phyloP scores from a whole-genome alignment of 305 asterid genomes.

The Solanum aculeatissimum region DNA sequence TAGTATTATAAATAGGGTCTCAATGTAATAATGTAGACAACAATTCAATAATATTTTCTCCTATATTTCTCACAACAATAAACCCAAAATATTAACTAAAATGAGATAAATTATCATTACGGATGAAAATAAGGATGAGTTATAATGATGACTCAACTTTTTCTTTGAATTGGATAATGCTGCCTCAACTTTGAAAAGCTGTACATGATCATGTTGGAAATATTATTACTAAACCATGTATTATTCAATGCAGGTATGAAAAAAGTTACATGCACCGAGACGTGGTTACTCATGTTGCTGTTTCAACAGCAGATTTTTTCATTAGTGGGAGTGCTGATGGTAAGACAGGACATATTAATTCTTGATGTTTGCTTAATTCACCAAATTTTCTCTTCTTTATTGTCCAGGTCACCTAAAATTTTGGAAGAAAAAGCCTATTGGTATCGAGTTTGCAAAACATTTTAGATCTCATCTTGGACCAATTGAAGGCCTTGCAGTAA shows the following conservation, averaged over 20 bases:
- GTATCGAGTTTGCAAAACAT: constrained; percentile 94
- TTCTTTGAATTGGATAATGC: background rate
- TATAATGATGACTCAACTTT: background rate
- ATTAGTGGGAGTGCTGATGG: constrained; percentile 90
- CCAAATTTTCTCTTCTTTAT: background rate
- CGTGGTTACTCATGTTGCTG: constrained; percentile 96
- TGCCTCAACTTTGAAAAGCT: background rate
- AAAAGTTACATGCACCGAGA: constrained; percentile 98
- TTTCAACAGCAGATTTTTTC: constrained; percentile 89
- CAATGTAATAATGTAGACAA: no score
- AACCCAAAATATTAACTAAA: background rate
- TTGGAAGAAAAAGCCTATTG: constrained; percentile 87
- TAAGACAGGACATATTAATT: constrained; percentile 13
- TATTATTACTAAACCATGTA: background rate
- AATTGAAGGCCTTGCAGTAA: constrained; percentile 92
- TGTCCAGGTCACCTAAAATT: constrained; percentile 86
- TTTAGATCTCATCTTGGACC: constrained; percentile 98
- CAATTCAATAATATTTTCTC: no score
- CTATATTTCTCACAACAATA: no score
- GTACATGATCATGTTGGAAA: background rate
- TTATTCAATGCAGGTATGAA: constrained; percentile 62
- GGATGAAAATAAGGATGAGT: background rate
- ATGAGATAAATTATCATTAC: background rate
- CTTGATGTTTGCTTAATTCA: background rate
- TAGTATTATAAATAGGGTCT: no score